A percentile compares a stretch with the other conserved stretches of the same genome.
These are phyloP conservation scores for Juncus inflexus DNA, from an alignment of 176 grass and related monocot species.

Conservation along the genomic window DNA sequence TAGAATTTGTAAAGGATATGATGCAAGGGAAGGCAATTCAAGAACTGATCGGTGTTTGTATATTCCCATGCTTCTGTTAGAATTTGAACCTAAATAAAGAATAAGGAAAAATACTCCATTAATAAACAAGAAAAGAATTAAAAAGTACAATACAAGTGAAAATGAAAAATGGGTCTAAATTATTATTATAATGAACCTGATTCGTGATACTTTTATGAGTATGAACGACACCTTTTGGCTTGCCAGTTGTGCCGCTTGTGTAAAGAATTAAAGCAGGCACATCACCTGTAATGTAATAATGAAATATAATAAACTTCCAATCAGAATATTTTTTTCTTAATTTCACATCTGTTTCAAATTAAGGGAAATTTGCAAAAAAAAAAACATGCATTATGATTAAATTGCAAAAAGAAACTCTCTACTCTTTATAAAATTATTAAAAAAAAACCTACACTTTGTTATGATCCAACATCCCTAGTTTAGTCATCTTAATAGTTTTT, in stretches of 20 bases:
- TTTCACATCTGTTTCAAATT: too few relatives aligned
- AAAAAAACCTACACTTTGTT: too few relatives aligned
- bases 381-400: too few relatives aligned
- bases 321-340: too few relatives aligned
- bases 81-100: slow-evolving; percentile 74
- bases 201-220: slow-evolving; percentile 71
- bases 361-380: too few relatives aligned
- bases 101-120: too few relatives aligned
- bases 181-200: too few relatives aligned
- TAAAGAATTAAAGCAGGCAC: slow-evolving; percentile 94
- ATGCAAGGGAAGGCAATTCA: slow-evolving; percentile 91
- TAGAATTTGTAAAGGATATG: slow-evolving; percentile 63
- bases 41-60: slow-evolving; percentile 60
- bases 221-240: slow-evolving; percentile 96
- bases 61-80: slow-evolving; percentile 89
- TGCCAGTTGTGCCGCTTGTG: slow-evolving; percentile 95
- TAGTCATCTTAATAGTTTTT: too few relatives aligned
- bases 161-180: slow-evolving; percentile 14
- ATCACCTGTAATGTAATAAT: slow-evolving; percentile 53
- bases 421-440: too few relatives aligned
- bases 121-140: slow-evolving; percentile 20
- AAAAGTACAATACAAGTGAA: slow-evolving; percentile 15
- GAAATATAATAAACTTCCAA: background rate
- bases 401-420: too few relatives aligned
- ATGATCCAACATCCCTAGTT: too few relatives aligned